phyloP scores from a whole-genome alignment of 805 yeast species.

The Cyberlindnera mycetangii region DNA sequence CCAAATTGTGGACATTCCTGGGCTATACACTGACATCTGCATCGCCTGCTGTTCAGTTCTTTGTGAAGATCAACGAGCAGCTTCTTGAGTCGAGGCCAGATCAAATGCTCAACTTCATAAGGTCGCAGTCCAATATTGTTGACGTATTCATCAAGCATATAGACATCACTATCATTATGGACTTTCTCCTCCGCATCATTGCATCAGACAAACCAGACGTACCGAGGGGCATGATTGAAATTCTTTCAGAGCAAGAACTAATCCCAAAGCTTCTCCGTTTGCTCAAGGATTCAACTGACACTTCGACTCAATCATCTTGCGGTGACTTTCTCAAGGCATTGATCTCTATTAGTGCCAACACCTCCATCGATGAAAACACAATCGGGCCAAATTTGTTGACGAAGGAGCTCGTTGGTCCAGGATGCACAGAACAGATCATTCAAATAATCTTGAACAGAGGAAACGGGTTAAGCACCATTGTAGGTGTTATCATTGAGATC shows the following conservation, averaged over 20 bases:
- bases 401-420: conserved; percentile 76
- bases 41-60: conserved; percentile 74
- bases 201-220: conserved; percentile 88
- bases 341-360: conserved; percentile 92
- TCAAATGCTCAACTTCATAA: conserved; percentile 52
- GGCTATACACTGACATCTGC: conserved; percentile 53
- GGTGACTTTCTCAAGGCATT: conserved; percentile 93
- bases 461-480: conserved; percentile 83
- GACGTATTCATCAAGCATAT: conserved; percentile 73
- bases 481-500: conserved; percentile 88
- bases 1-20: conserved; percentile 75
- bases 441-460: conserved; percentile 67
- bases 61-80: conserved; percentile 86
- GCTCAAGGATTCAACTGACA: conserved; percentile 54
- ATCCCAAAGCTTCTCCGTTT: conserved; percentile 68
- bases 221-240: conserved; percentile 85
- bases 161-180: conserved; percentile 89
- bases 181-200: conserved; percentile 79
- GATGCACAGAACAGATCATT: conserved; percentile 59
- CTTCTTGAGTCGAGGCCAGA: conserved; percentile 74
- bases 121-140: conserved; percentile 55
- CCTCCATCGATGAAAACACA: conserved; percentile 70
- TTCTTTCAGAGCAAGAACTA: conserved; percentile 68
- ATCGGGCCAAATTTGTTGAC: conserved; percentile 94
- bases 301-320: conserved; percentile 83